Evolutionary conservation across 2,329 filamentous ascomycete genomes (phyloP).

Genomic region (Metarhizium rileyi): DNA sequence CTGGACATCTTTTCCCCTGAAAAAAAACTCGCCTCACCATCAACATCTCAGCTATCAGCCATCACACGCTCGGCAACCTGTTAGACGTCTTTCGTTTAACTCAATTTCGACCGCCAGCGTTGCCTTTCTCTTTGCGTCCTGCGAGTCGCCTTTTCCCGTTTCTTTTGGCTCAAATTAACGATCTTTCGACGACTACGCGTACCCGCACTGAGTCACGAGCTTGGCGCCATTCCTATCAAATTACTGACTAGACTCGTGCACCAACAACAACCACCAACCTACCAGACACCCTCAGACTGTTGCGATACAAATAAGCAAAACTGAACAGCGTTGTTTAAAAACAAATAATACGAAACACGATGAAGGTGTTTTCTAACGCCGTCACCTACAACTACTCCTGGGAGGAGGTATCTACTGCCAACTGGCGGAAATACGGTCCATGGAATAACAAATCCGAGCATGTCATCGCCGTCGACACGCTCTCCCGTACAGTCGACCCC

Average conservation of each 20-base stretch:
- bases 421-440: slow-evolving; percentile 98
- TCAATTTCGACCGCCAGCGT: not conserved
- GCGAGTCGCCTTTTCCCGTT: slow-evolving; percentile 3
- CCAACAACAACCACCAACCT: slow-evolving; percentile 1
- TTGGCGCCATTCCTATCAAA: not conserved
- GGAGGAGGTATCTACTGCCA: slow-evolving; percentile 94
- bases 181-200: not conserved
- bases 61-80: not conserved
- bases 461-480: slow-evolving; percentile 88
- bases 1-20: not conserved
- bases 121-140: not conserved
- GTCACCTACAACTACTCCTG: slow-evolving; percentile 96
- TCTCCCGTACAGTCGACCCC: slow-evolving; percentile 56
- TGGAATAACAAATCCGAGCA: slow-evolving; percentile 99
- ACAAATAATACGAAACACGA: slow-evolving; percentile 28
- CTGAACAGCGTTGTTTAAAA: too few relatives aligned
- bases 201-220: not conserved
- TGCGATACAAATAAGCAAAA: not conserved
- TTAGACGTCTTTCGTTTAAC: not conserved
- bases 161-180: not conserved
- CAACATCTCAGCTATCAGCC: not conserved
- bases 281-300: not conserved
- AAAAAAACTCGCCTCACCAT: not conserved
- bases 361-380: slow-evolving; percentile 92
- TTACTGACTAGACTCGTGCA: not conserved